Base-by-base conservation (phyloP, 129 eudicot genomes). In the Chrysanthemum seticuspe region DNA sequence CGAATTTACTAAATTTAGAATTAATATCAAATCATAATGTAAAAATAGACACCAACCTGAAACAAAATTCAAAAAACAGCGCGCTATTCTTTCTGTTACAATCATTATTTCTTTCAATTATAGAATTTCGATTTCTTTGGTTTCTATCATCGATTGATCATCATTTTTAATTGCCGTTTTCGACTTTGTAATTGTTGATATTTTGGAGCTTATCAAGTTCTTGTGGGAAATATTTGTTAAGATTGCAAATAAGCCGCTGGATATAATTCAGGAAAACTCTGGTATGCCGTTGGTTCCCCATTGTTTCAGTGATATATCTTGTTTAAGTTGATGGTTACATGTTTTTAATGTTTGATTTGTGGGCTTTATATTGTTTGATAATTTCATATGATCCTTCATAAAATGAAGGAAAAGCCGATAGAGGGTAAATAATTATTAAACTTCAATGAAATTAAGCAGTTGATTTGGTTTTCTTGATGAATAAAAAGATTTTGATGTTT, bases 271-370 rank as follows among this genome's bases (percentile, higher is more conserved):
- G 13, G 58, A 31, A 53, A 56, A 63, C 27, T 64, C 55, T 56
- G 68, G 82, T 71, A 71, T 2, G 81, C 81, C 27, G 54, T 73
- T 65, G 66, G 66, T 55, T 60, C n/a, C 6, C 59, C 23, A 10
- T 54, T 56, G 47, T 34, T 34, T 4, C 3, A 34, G 6, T 34
- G 40, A 34, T 34, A 34, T 34, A 34, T 34, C 40, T 34, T 5
- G 40, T 40, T 40, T 40, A 40, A 6, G 47, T 40, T 40, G 47
- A 40, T 40, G 47, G 47, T 40, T 40, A 2, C 47, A 40, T 40
- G 47, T 40, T 40, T 40, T 40, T 40, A 40, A 6, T 7, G 2
- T 6, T 40, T 40, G 10, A 40, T 40, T 40, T 6, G 47, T 6
- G 47, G 10, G 47, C 47, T 40, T 6, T 40, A 7, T 40, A 40